phyloP scores from a whole-genome alignment of 768 basidiomycete species.

The Boletus patriciae region DNA sequence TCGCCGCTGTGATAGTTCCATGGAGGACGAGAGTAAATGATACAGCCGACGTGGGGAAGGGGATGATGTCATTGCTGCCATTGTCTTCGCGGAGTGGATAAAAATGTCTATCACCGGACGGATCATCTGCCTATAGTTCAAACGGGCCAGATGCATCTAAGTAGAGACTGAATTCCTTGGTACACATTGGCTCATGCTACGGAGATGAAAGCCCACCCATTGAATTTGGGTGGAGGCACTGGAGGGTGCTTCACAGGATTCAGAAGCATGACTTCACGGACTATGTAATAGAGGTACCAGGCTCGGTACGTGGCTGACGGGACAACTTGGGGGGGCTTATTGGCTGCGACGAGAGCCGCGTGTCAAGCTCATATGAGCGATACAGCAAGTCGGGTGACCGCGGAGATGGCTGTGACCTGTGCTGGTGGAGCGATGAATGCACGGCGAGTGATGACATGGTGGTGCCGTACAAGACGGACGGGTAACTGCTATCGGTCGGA shows the following conservation, averaged over 20 bases:
- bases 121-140: constrained; percentile 9
- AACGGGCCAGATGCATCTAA: background rate
- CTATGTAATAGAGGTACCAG: background rate
- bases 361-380: background rate
- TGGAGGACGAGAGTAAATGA: too few relatives aligned
- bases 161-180: background rate
- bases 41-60: background rate
- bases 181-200: background rate
- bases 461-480: background rate
- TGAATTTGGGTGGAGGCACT: constrained; percentile 3
- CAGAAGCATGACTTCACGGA: background rate
- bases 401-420: background rate
- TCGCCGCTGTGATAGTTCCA: background rate
- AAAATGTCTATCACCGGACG: constrained; percentile 11
- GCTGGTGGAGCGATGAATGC: background rate
- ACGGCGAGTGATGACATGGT: background rate
- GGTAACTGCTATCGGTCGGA: background rate
- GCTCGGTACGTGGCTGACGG: background rate
- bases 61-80: constrained; percentile 12
- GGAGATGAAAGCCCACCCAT: constrained; percentile 17
- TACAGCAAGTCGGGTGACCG: constrained; percentile 14
- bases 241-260: background rate
- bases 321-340: too few relatives aligned
- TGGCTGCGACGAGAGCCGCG: background rate
- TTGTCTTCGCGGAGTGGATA: constrained; percentile 4